These are phyloP conservation scores for Trypanosoma mega DNA, from an alignment of 208 protist species.

Conservation along the genomic window DNA sequence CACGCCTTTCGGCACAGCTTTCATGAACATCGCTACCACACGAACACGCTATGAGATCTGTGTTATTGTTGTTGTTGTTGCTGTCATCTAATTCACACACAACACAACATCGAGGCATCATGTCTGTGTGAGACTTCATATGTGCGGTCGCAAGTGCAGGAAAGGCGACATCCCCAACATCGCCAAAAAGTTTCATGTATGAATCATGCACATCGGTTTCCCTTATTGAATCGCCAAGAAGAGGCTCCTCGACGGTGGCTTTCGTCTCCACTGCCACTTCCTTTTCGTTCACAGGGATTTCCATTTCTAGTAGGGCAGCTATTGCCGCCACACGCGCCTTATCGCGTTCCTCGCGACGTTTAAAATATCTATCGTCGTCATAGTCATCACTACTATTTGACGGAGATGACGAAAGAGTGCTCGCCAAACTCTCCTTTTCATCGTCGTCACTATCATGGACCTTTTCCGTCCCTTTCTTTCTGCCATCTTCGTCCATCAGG, in stretches of 20 bases:
- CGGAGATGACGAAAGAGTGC: not conserved
- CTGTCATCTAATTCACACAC: constrained; percentile 20
- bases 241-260: too few species aligned
- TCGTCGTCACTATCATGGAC: constrained; percentile 10
- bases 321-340: constrained; percentile 16
- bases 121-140: not conserved
- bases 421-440: not conserved
- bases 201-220: constrained; percentile 5
- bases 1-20: constrained; percentile 1
- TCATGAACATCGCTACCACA: constrained; percentile 18
- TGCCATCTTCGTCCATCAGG: not conserved
- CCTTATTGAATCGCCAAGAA: not conserved
- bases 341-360: constrained; percentile 7
- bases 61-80: not conserved
- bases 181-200: constrained; percentile 25
- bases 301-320: constrained; percentile 8
- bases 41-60: constrained; percentile 1
- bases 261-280: too few species aligned
- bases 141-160: not conserved
- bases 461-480: constrained; percentile 2
- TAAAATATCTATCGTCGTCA: constrained; percentile 29
- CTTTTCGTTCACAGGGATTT: not conserved
- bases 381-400: constrained; percentile 18
- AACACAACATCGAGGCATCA: not conserved
- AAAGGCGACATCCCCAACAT: constrained; percentile 11